Evolutionary conservation across 352 stramenopile species (phyloP), one percentile per base, ranked within the genome.

Genomic region (Halophytophthora polymorphica): DNA sequence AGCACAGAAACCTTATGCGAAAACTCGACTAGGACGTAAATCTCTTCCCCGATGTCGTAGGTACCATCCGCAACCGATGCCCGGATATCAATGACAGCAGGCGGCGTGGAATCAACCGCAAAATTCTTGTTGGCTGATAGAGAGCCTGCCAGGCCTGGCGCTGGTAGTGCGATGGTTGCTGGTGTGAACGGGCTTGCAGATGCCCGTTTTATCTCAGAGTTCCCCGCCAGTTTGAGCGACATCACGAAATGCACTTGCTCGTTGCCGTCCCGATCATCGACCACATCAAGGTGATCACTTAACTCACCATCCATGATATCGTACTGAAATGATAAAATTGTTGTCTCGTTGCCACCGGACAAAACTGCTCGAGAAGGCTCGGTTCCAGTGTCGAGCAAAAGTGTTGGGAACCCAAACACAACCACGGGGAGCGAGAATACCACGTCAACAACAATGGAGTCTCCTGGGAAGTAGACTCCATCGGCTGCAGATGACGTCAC

Each of bases 361-460:
- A 79, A 69, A 1, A 37, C 36, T 0, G 77, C 74, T 19, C 46
- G 42, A 6, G 71, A 59, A 15, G 50, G 49, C 0, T 23, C 5
- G 18, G 38, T 31, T 2, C 57, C 44, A 4, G 53, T 67, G 4
- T 57, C 61, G 2, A 91, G 31, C 0, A 68, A 25, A 3, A 91
- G 18, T 1, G 69, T 50, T 2, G 81, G 78, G 10, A 57, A 63
- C 0, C 78, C 79, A 51, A 73, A 75, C 12, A 88, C 79, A 0
- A 81, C 35, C 0, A 92, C 82, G 4, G 77, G 79, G 21, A 90
- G 42, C 1, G 82, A 82, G 39, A 92, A 92, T 2, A 63, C 49
- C 1, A 92, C 64, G 7, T 76, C 51, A 17, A 92, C 54, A 0
- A 72, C 49, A 13, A 92, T 60, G 0, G 48, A 64, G 33, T 92